These are phyloP conservation scores for Litchi chinensis DNA, from an alignment of 345 rosid species.

Conservation along the genomic window DNA sequence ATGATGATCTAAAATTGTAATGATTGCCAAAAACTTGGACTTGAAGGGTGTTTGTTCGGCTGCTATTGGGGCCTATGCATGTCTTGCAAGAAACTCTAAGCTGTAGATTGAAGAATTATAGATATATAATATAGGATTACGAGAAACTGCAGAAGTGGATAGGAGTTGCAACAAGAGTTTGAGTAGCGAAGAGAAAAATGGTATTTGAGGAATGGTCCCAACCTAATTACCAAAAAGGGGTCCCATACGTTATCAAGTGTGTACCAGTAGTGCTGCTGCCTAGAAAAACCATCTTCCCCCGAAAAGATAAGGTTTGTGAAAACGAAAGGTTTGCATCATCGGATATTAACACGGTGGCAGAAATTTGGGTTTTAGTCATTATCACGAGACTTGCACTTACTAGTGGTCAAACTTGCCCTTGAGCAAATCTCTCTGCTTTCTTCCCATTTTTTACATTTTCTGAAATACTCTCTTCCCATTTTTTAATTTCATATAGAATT, in stretches of 20 bases:
- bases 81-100: not conserved
- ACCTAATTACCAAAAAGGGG: not conserved
- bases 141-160: too few species aligned
- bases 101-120: not conserved
- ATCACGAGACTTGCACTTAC: not conserved
- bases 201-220: not conserved
- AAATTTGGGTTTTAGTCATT: not conserved
- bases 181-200: not conserved
- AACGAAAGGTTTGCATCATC: not conserved
- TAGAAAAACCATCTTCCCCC: not conserved
- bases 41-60: too few species aligned
- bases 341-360: not conserved
- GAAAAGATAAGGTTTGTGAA: constrained; percentile 18
- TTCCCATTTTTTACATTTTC: too few species aligned
- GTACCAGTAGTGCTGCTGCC: not conserved
- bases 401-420: too few species aligned
- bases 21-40: too few species aligned
- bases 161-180: too few species aligned
- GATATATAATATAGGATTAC: not conserved
- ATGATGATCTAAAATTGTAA: too few species aligned
- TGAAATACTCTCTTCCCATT: too few species aligned
- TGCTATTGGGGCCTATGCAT: too few species aligned
- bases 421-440: too few species aligned
- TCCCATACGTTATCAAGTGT: not conserved
- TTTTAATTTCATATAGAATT: too few species aligned